Percentiles rank a stretch among this genome's conserved stretches.
phyloP scores from a whole-genome alignment of 176 grass and related monocot species.

The Dendrocalamus sinicus region DNA sequence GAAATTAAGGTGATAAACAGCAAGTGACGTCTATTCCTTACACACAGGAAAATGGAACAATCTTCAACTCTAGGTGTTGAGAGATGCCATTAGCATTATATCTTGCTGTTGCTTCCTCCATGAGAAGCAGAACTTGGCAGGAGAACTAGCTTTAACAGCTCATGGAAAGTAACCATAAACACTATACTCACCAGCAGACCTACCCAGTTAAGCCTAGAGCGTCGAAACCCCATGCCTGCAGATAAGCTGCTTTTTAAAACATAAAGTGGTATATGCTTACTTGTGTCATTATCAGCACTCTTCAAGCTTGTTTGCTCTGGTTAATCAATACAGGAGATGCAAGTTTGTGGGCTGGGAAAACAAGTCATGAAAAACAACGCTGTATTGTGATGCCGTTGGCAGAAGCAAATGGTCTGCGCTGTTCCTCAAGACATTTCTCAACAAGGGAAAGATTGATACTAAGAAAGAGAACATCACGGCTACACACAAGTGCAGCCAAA shows the following conservation, averaged over 20 bases:
- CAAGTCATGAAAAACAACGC: not conserved
- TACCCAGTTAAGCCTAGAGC: constrained; percentile 36
- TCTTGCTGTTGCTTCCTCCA: constrained; percentile 34
- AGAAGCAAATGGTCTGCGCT: constrained; percentile 10
- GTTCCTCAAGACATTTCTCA: constrained; percentile 10
- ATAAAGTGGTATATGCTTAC: constrained; percentile 39
- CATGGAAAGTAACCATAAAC: constrained; percentile 34
- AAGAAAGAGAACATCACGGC: constrained; percentile 37
- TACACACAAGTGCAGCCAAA: constrained; percentile 20
- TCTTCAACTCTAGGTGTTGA: constrained; percentile 45
- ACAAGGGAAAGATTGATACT: constrained; percentile 25
- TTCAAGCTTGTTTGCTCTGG: constrained; percentile 33
- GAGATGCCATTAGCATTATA: constrained; percentile 23
- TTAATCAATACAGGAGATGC: constrained; percentile 2
- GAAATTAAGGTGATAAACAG: constrained; percentile 45
- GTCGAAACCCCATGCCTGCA: constrained; percentile 40
- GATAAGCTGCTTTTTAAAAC: constrained; percentile 51
- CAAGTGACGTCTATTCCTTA: constrained; percentile 38
- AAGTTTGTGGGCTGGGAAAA: constrained; percentile 26
- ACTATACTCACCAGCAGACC: constrained; percentile 52
- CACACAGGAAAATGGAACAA: constrained; percentile 3
- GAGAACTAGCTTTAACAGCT: constrained; percentile 41
- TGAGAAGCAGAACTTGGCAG: constrained; percentile 20
- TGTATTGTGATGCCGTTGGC: constrained; percentile 28
- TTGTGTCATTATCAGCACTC: constrained; percentile 42